Evolutionary conservation across 73 alveolate genomes (phyloP).

Genomic region (Stentor coeruleus): DNA sequence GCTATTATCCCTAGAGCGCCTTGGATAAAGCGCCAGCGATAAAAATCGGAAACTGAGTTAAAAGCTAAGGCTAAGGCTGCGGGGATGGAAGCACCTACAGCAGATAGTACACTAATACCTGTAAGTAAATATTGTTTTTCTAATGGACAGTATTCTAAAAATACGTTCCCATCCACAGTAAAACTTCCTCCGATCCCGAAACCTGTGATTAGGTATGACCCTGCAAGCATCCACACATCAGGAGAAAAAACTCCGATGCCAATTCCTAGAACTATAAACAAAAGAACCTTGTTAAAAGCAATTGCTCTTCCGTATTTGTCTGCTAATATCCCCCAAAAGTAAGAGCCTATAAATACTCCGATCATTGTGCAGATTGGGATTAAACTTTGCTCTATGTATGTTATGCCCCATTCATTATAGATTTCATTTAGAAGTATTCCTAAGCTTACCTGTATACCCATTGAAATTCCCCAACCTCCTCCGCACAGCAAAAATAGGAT

Average conservation of each 20-base stretch:
- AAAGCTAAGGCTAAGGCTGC: background rate
- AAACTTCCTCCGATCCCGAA: conserved; percentile 19
- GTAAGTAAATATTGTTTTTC: background rate
- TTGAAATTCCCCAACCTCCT: background rate
- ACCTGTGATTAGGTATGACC: background rate
- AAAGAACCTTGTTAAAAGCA: background rate
- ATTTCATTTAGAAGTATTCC: background rate
- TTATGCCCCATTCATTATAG: background rate
- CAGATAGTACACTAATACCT: background rate
- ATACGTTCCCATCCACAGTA: conserved; percentile 17
- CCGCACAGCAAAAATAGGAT: background rate
- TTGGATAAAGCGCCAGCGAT: background rate
- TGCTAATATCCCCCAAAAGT: conserved; percentile 11
- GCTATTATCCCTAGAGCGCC: background rate
- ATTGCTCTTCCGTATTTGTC: background rate
- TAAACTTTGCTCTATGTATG: background rate
- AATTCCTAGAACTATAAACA: background rate
- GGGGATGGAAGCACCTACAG: background rate
- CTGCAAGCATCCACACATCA: conserved; percentile 1
- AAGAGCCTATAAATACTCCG: conserved; percentile 20
- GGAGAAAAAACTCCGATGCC: background rate
- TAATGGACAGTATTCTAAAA: conserved; percentile 9
- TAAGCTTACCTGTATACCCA: background rate
- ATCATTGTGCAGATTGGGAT: background rate
- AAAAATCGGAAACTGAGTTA: background rate